Evolutionary conservation across 768 basidiomycete genomes (phyloP).

Genomic region (Auriscalpium orientale): DNA sequence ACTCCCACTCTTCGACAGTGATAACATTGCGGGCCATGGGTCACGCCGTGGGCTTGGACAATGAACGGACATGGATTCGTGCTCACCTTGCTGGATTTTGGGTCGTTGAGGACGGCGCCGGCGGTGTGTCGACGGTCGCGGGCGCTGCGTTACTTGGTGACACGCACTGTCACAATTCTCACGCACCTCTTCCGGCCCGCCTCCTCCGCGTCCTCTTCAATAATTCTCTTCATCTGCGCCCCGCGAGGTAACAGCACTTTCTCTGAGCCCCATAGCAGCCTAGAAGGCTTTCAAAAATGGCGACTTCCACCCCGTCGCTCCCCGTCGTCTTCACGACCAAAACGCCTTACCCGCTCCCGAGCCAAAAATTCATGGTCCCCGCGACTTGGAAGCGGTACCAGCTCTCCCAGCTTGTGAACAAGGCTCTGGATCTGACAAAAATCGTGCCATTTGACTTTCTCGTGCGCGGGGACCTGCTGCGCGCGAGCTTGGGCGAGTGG

Average conservation of each 20-base stretch:
- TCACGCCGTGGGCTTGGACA: not conserved
- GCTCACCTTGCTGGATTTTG: slow-evolving; percentile 8
- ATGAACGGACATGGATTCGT: not conserved
- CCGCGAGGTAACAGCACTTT: no score
- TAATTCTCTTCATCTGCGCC: no score
- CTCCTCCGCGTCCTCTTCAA: no score
- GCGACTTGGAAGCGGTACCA: slow-evolving; percentile 89
- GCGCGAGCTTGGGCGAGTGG: slow-evolving; percentile 68
- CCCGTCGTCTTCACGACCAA: slow-evolving; percentile 71
- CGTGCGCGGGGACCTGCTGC: slow-evolving; percentile 72
- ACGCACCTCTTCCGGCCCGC: not conserved
- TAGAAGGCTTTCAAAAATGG: not conserved
- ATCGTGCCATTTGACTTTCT: slow-evolving; percentile 93
- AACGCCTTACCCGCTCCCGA: slow-evolving; percentile 65
- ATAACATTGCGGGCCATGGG: not conserved
- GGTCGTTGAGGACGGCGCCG: not conserved
- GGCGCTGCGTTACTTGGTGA: not conserved
- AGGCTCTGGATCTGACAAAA: slow-evolving; percentile 66
- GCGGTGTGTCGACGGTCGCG: not conserved
- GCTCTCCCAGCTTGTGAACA: slow-evolving; percentile 94
- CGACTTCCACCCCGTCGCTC: slow-evolving; percentile 26
- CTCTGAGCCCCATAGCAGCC: no score
- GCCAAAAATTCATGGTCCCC: slow-evolving; percentile 91
- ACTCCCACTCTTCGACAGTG: not conserved
- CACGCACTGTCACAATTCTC: not conserved